Evolutionary conservation across 176 grass and related monocot genomes (phyloP).

Genomic region (Oryza punctata): DNA sequence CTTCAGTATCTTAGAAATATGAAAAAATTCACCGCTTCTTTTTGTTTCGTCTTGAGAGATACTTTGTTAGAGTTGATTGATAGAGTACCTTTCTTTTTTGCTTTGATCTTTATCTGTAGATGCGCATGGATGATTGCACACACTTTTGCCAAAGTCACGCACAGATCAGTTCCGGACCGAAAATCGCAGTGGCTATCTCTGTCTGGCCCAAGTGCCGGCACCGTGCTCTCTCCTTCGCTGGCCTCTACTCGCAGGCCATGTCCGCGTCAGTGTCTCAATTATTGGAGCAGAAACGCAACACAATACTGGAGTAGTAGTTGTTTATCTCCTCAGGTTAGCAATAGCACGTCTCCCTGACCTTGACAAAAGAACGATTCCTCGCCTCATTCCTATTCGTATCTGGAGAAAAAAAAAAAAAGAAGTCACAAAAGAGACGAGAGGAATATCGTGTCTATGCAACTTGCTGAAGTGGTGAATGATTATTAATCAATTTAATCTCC

Average conservation of each 20-base stretch:
- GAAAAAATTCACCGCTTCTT: too few relatives aligned
- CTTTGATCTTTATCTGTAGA: slow-evolving; percentile 2
- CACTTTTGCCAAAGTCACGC: neutral
- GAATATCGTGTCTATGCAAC: neutral
- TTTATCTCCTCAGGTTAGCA: neutral
- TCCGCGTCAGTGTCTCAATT: slow-evolving; percentile 5
- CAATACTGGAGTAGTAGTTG: neutral
- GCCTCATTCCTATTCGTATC: neutral
- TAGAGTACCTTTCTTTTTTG: too few relatives aligned
- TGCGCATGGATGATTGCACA: neutral
- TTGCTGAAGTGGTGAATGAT: neutral
- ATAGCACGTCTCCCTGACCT: neutral
- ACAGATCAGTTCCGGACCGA: neutral
- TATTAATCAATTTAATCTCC: slow-evolving; percentile 3
- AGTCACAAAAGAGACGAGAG: neutral
- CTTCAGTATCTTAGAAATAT: too few relatives aligned
- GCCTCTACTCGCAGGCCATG: neutral
- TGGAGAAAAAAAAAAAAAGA: neutral
- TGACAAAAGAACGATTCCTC: neutral
- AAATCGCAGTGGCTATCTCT: neutral
- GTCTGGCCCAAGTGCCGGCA: neutral
- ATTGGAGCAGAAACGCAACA: slow-evolving; percentile 8
- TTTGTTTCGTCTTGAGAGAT: too few relatives aligned
- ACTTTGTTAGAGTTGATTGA: too few relatives aligned
- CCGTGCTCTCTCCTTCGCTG: neutral